A percentile compares a stretch with the other conserved stretches of the same genome.
Evolutionary conservation across 345 rosid species (phyloP).

Genomic region (Garcia nutans): DNA sequence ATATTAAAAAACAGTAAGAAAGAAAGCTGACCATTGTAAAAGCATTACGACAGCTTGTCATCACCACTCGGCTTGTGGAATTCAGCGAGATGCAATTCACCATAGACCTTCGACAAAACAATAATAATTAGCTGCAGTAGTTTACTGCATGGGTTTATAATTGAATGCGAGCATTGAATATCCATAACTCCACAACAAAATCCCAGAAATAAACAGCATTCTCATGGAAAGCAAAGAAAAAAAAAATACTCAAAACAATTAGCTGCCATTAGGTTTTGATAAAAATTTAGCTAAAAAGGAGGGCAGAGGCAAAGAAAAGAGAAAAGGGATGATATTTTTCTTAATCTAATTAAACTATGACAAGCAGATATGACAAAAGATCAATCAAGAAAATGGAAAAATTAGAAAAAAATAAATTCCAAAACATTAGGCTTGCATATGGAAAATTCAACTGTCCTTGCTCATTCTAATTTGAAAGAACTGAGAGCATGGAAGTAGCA

Average conservation of each 20-base stretch:
- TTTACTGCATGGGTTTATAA: neutral
- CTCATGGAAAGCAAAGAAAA: neutral
- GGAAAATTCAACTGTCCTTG: neutral
- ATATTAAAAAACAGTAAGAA: neutral
- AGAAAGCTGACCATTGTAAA: conserved; percentile 73
- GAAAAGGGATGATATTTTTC: neutral
- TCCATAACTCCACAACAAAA: neutral
- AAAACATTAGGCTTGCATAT: neutral
- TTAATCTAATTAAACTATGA: neutral
- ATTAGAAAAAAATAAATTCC: no score
- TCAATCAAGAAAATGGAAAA: neutral
- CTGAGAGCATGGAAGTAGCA: neutral
- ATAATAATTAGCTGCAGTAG: neutral
- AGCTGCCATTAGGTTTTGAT: neutral
- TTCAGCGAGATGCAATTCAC: conserved; percentile 84
- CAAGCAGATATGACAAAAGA: neutral
- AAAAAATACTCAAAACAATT: no score
- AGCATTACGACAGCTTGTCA: conserved; percentile 93
- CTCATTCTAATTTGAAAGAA: conserved; percentile 11
- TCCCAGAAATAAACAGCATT: neutral
- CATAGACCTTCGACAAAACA: conserved; percentile 69
- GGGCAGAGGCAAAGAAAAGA: no score
- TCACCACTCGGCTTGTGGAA: conserved; percentile 81
- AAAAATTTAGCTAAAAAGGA: no score
- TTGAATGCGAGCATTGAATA: neutral